Base-by-base conservation (phyloP, 2,329 filamentous ascomycete species). In the Exophiala xenobiotica region DNA sequence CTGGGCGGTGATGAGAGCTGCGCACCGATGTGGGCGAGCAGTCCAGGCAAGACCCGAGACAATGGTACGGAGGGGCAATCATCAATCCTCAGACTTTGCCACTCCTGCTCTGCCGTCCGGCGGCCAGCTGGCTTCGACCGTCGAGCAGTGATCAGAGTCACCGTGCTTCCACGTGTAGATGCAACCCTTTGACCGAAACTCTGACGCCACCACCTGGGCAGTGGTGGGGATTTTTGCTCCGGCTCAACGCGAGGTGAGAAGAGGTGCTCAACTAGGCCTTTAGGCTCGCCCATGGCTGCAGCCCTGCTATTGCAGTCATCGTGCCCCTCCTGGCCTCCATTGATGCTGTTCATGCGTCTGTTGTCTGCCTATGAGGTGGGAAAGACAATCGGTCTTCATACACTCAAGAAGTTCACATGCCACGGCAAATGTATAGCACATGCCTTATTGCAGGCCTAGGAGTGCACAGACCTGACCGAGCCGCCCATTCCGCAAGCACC, bases 41-140 rank as follows among this genome's bases (percentile, higher is more conserved):
- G 31, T 40, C 12, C 19, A 47, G 51, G 51, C 40, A 52, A 20
- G 44, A 43, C 45, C 55, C 55, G 48, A 47, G 37, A 52, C 9
- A 22, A 19, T 48, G 22, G 22, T 22, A 12, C 18, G 37, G 51
- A 56, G 46, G 50, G 50, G 50, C 46, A 48, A 2, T 26, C 18
- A 19, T 16, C 22, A 47, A 23, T 24, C 23, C 18, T 26, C 29
- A 11, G 16, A 6, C 14, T 8, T 16, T 42, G 31, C 35, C 9
- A 14, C 24, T 33, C 8, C 23, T 48, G 45, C 35, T 33, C 45
- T 19, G n/a, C n/a, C n/a, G n/a, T n/a, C n/a, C n/a, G n/a, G n/a
- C n/a, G n/a, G n/a, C 26, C 46, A 27, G 14, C 44, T 27, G 19
- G 27, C 33, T 14, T 35, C 18, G 31, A 35, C 18, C n/a, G 12